These are phyloP conservation scores for Fusarium begoniae DNA, from an alignment of 2,329 filamentous ascomycete genomes.

Conservation along the genomic window DNA sequence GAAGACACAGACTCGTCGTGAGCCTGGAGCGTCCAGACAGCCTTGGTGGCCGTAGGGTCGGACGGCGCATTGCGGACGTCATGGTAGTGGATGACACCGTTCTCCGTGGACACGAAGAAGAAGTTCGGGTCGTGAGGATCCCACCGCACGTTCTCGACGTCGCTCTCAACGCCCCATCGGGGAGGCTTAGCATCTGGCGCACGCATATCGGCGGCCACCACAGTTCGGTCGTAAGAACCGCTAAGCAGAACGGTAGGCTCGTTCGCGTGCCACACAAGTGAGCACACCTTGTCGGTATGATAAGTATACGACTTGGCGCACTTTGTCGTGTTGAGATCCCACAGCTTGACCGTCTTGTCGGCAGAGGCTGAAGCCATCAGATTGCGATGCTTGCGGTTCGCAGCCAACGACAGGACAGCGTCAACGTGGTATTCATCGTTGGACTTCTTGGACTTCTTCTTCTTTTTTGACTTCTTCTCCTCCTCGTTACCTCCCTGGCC, in stretches of 20 bases:
- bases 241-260: conserved; percentile 90
- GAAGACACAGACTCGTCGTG: conserved; percentile 92
- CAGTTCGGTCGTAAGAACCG: conserved; percentile 93
- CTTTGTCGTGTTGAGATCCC: conserved; percentile 91
- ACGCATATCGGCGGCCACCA: conserved; percentile 96
- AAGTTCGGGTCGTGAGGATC: conserved; percentile 91
- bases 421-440: conserved; percentile 96
- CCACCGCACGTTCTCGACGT: conserved; percentile 93
- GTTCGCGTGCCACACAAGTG: conserved; percentile 88
- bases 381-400: conserved; percentile 93
- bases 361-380: conserved; percentile 94
- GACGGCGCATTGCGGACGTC: conserved; percentile 82
- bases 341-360: conserved; percentile 96
- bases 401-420: conserved; percentile 87
- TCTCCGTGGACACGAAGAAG: conserved; percentile 96
- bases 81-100: conserved; percentile 90
- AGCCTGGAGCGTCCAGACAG: conserved; percentile 94
- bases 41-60: conserved; percentile 78
- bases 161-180: conserved; percentile 93
- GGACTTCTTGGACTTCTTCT: conserved; percentile 87
- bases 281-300: conserved; percentile 98
- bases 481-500: conserved; percentile 73
- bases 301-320: conserved; percentile 96
- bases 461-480: conserved; percentile 79
- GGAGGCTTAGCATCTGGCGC: conserved; percentile 84